Evolutionary conservation across 2,329 filamentous ascomycete species (phyloP).

Genomic region (Myriosclerotinia scirpicola): DNA sequence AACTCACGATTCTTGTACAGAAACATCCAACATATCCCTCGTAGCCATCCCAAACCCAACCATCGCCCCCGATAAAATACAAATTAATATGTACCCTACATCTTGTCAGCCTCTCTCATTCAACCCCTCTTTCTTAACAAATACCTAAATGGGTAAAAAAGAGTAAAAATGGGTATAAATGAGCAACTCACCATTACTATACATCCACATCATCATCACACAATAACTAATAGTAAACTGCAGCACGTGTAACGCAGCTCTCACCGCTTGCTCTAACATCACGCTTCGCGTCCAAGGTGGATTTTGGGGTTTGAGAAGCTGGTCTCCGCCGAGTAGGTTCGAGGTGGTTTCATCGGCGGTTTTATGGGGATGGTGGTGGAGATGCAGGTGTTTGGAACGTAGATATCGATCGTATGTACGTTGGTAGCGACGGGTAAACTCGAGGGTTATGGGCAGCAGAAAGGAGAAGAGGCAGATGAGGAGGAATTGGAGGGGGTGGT

Average conservation of each 20-base stretch:
- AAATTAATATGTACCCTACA: slow-evolving; percentile 34
- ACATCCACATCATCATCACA: slow-evolving; percentile 34
- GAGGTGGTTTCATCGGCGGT: slow-evolving; percentile 28
- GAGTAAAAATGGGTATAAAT: neutral
- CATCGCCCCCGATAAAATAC: slow-evolving; percentile 31
- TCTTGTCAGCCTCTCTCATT: neutral
- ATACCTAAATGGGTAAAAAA: too few species aligned
- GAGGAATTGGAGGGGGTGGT: slow-evolving; percentile 30
- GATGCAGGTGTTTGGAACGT: slow-evolving; percentile 14
- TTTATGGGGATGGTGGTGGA: slow-evolving; percentile 8
- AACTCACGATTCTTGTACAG: slow-evolving; percentile 17
- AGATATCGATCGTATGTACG: slow-evolving; percentile 30
- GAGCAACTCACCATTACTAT: slow-evolving; percentile 31
- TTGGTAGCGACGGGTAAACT: slow-evolving; percentile 31
- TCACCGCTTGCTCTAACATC: slow-evolving; percentile 27
- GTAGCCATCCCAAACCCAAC: slow-evolving; percentile 33
- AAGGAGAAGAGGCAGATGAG: slow-evolving; percentile 32
- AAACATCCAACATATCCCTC: slow-evolving; percentile 26
- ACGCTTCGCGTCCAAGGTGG: neutral
- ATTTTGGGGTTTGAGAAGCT: neutral
- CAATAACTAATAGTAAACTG: slow-evolving; percentile 32
- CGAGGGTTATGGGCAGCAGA: slow-evolving; percentile 32
- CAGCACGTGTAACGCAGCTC: slow-evolving; percentile 28
- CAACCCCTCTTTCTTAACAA: too few species aligned
- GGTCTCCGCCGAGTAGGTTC: slow-evolving; percentile 25